Evolutionary conservation across 169 alveolate species (phyloP), one percentile per base, ranked within the genome.

Genomic region (Plasmodium inui): DNA sequence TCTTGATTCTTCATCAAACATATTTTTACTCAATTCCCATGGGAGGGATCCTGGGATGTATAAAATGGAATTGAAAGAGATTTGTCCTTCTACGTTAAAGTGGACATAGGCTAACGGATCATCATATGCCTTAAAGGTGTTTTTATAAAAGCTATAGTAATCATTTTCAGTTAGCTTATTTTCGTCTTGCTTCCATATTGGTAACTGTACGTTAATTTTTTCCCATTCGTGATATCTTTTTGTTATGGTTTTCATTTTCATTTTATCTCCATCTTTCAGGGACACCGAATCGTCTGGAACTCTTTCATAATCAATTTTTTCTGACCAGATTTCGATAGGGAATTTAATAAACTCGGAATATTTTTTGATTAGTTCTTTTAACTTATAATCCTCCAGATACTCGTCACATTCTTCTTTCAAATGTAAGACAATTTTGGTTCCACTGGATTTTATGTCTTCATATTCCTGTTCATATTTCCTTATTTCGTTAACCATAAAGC

Each of bases 61-160:
- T 79, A 99, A 95, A 39, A 99, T 94, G 44, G 99, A 97, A 93
- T 98, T 99, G 98, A 99, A 99, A 78, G 98, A 99, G n/a, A 99
- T 98, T 96, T 99, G 99, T 41, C 99, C 99, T 96, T 99, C 99
- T 30, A 99, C 99, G 78, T 98, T 97, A 97, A 99, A 99, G 95
- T 99, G 99, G 9, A 98, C 98, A 97, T 98, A 98, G 46, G 99
- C 97, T 76, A 99, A 96, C 7, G 99, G 99, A 83, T 98, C 99
- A 92, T 98, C 99, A 89, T 98, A 98, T 80, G 99, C 99, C 96
- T 98, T 98, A 19, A 99, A 95, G 30, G 99, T 97, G 19, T 98
- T 96, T 95, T 98, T 98, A 95, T 98, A 99, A 96, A 99, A 98
- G 55, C 98, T 96, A 81, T 94, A 84, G 93, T 99, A 99, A 88